Conservation (phyloP, 2,329 filamentous ascomycete species). For the Elsinoe ampelina region DNA sequence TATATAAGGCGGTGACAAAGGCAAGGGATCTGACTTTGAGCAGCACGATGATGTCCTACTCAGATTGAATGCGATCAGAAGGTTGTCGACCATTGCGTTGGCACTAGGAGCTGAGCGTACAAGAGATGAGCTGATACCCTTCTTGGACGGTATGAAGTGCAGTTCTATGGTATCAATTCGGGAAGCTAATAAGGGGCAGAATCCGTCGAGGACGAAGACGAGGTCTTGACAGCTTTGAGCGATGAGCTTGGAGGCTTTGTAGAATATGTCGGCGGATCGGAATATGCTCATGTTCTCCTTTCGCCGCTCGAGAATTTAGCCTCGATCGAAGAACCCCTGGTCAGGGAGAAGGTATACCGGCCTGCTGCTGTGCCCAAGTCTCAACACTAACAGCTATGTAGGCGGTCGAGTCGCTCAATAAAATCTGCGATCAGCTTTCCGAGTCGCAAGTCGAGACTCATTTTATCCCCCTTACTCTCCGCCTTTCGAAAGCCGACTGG, state of each 20-base stretch:
- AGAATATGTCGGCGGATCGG: constrained; percentile 91
- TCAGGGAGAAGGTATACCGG: constrained; percentile 83
- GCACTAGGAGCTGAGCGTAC: constrained; percentile 93
- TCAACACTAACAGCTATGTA: constrained; percentile 30
- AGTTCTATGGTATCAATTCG: not conserved
- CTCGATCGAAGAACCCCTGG: constrained; percentile 94
- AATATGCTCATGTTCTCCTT: constrained; percentile 90
- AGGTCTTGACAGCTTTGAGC: constrained; percentile 92
- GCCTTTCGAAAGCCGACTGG: constrained; percentile 98
- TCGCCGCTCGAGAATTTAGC: constrained; percentile 96
- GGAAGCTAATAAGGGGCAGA: constrained; percentile 49
- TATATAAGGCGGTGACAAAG: constrained; percentile 2
- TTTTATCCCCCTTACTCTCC: constrained; percentile 90
- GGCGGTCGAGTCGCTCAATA: constrained; percentile 98
- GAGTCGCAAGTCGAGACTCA: constrained; percentile 90
- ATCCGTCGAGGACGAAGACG: constrained; percentile 97
- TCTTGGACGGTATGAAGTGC: constrained; percentile 75
- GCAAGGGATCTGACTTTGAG: constrained; percentile 7
- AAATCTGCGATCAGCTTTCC: constrained; percentile 90
- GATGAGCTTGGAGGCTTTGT: constrained; percentile 95
- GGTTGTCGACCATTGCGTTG: constrained; percentile 94
- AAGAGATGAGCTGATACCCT: constrained; percentile 96
- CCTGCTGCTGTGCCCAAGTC: constrained; percentile 18
- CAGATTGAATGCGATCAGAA: constrained; percentile 95
- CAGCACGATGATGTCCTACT: constrained; percentile 98